Evolutionary conservation across 352 stramenopile genomes (phyloP), one percentile per base, ranked within the genome.

Genomic region (Halophytophthora batemanensis): DNA sequence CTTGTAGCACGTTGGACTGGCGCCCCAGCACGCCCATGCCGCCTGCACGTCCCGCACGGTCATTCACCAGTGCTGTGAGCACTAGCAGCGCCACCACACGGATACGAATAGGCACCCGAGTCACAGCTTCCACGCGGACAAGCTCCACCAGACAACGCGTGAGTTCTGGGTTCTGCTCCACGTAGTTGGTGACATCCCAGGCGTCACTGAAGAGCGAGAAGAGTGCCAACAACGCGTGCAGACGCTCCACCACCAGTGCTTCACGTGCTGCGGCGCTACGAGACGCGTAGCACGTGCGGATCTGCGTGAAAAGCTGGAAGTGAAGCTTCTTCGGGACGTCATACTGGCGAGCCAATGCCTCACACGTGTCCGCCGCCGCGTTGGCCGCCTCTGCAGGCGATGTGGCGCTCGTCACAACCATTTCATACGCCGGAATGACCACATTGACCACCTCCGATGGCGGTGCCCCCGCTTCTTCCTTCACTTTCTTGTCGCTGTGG

Each of bases 181-280:
- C 70, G 51, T 89, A 90, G 60, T 70, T 84, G 10, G 74, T 84
- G 25, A 92, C 79, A 41, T 95, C 81, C 45, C 70, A 75, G 7
- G 81, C 66, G 42, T 93, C 82, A 43, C 75, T 80, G 34, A 90
- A 91, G 6, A 82, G 65, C 22, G 83, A 84, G 56, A 92, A 93
- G 25, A 95, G 66, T 21, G 69, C 77, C 23, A 91, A 33, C 14
- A 93, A 45, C 29, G 82, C 77, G 36, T 90, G 56, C 33, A 95
- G 40, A 33, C 76, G 71, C 48, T 91, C 77, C n/a, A 93, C 56
- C 8, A 89, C 64, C 28, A 74, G 56, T 40, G 66, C 68, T 60
- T 93, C 85, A 0, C 69, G 61, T 0, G 65, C 45, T 13, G 52
- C 37, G 15, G 48, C 54, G 29, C 59, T 78, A 1, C 59, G 60